Evolutionary conservation across 306 rosid species (phyloP), one percentile per base, ranked within the genome.

Genomic region (Inga oerstediana): DNA sequence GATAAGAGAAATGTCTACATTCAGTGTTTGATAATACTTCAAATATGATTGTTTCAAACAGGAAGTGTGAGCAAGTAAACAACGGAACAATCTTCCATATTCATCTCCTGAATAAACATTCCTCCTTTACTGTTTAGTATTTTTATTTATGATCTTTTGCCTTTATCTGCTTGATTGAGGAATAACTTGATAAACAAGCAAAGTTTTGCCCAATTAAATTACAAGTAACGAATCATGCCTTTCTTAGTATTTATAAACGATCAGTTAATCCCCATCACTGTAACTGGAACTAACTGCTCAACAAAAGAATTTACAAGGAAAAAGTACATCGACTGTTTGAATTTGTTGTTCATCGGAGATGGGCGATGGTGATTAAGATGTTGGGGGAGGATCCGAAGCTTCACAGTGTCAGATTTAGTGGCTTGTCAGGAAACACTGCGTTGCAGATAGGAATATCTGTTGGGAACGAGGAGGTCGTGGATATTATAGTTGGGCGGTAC

Each of bases 361-460:
- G 92, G 94, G 9, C 8, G 1, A 16, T 74, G 52, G 88, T 89
- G 5, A 71, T 85, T 2, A 1, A 1, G 0, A 81, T 13, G 4
- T 91, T 83, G 51, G 9, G 0, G 34, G 2, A 0, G 0, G 13
- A 88, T 0, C 4, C 1, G 7, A 4, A 5, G 16, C 88, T 84
- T 5, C 88, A 48, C 15, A 4, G 17, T 45, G 44, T 20, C 45
- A 32, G 17, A 16, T 15, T 66, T 32, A 66, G 19, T 13, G 54
- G 54, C 45, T 17, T 15, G 56, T 37, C 82, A 19, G 89, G 88
- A 2, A 86, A 89, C 80, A 89, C 93, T 16, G 91, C 83, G 17
- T 45, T 91, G 34, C 34, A 32, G 34, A 32, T 32, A 32, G 34
- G 3, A 2, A 3, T 32, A 32, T 32, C 34, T 32, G 34, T 2